phyloP scores from a whole-genome alignment of 148 eudicot species.

The Rhododendron kiyosumense region DNA sequence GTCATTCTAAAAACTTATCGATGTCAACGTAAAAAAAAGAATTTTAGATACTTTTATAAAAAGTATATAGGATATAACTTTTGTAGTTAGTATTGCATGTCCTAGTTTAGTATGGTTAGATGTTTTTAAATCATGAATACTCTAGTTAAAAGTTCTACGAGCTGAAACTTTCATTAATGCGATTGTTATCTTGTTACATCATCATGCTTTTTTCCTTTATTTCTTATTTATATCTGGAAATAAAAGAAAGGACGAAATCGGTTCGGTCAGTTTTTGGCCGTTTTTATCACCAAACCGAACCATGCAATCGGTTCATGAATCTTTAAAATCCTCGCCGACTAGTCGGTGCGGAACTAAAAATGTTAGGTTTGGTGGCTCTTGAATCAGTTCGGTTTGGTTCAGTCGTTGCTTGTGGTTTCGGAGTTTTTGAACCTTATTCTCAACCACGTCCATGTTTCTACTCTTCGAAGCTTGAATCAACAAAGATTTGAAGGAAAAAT shows the following conservation, averaged over 20 bases:
- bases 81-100: no score
- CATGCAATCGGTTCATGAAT: not conserved
- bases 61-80: no score
- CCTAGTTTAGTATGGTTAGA: no score
- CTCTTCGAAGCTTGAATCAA: not conserved
- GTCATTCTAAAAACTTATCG: no score
- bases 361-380: not conserved
- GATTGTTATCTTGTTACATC: no score
- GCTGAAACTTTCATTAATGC: no score
- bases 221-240: no score
- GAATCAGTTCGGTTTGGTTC: not conserved
- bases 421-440: not conserved
- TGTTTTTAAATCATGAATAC: not conserved
- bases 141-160: no score
- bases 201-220: no score
- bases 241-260: not conserved
- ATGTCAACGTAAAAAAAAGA: no score
- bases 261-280: not conserved
- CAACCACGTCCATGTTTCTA: not conserved
- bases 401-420: not conserved
- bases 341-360: not conserved
- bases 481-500: not conserved
- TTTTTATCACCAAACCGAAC: not conserved
- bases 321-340: not conserved
- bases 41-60: no score